Evolutionary conservation across 768 basidiomycete genomes (phyloP), one percentile per base, ranked within the genome.

Genomic region (Leccinum imitatum): DNA sequence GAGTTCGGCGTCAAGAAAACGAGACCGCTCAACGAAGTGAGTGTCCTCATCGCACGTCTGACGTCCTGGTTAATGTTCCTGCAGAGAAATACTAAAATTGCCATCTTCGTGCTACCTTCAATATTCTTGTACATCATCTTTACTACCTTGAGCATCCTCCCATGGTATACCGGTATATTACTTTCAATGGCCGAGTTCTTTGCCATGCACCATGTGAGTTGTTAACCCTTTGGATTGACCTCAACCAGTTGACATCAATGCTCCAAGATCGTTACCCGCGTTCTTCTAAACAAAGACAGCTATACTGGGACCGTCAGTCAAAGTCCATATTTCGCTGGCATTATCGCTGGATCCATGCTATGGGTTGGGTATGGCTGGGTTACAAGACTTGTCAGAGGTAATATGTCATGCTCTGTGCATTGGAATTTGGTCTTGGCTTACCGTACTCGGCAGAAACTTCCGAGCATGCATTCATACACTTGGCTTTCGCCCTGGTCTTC

Each of bases 251-350:
- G 62, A 57, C 63, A 30, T 54, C 60, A 21, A 19, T 46, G 9
- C n/a, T 13, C 21, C 31, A 67, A 90, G 89, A 83, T 90, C 71
- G 91, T 94, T 56, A 91, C 90, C 7, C 89, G 91, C 15, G 91
- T 94, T 6, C 79, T 97, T 6, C 80, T 96, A 50, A 93, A 92
- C 73, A 87, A 89, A 68, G 80, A 84, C 33, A 87, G 84, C 3
- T 90, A 92, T 65, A 91, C 90, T 10, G 93, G 93, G 61, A 87
- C 84, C 48, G 86, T 98, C 48, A 87, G 86, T 30, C 84, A 87
- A 64, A 93, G 91, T 58, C 95, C 95, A 0, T 97, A 98, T 75
- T 95, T 98, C 67, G 86, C 93, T 1, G 90, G 92, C 10, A 93
- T 99, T 62, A 97, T 99, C 58, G 82, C 78, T 50, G 92, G 80